Base-by-base conservation (phyloP, 2,329 filamentous ascomycete genomes). In the Pyrenochaeta sp. region DNA sequence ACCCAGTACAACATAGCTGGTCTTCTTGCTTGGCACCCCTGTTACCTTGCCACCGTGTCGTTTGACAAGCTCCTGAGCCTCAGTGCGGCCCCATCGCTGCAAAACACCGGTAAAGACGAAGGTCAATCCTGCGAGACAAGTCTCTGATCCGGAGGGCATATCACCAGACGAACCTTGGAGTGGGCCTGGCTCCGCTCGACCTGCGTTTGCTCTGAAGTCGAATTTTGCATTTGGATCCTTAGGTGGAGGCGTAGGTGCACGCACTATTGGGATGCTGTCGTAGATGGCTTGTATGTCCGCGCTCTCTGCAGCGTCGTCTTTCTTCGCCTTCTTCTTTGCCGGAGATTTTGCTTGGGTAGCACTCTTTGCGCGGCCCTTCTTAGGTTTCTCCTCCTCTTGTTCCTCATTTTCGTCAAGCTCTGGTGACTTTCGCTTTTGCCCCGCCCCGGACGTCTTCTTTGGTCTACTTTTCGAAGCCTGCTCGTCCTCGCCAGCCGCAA, bases 91-190 rank as follows among this genome's bases (percentile, higher is more conserved):
- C 55, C 98, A 86, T 0, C 86, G 89, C 59, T 91, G 86, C 39
- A 98, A 82, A 25, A 97, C 84, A 25, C 95, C 95, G 0, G 96
- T 99, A 71, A 99, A 99, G 28, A 99, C 95, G 72, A 99, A 99
- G 0, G 88, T 91, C 54, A 98, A 83, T 0, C 96, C 95, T 53
- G 89, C 89, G 54, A 99, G 85, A 73, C 95, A 99, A 68, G 97
- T 96, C 10, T 95, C 91, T 51, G 89, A 88, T 7, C 95, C 95
- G 22, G 87, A 85, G 0, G 95, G 95, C 49, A 97, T 80, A 15
- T 96, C 92, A 30, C 83, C 52, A 2, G 67, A 87, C 9, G 84
- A 80, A 10, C 87, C 88, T 24, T 86, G 82, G 48, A 85, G 85
- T 7, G 87, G 86, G 19, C 91, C 86, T 2, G 87, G 85, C 15